Evolutionary conservation across 208 protist species (phyloP), one percentile per base, ranked within the genome.

Genomic region (Crithidia sp.): DNA sequence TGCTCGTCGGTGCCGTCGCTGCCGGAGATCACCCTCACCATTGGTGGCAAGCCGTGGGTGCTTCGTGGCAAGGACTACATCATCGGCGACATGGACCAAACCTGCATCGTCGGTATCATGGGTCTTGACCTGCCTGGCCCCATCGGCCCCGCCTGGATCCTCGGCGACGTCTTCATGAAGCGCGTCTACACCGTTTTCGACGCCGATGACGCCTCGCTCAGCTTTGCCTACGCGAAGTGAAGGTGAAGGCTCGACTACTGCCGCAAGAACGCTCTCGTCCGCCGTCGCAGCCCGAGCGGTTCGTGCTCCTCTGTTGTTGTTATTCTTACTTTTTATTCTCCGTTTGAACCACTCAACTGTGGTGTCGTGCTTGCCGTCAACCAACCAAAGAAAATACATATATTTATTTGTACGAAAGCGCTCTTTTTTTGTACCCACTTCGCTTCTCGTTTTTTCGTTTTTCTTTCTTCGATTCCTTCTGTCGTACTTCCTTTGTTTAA

Each of bases 21-120:
- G 19, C 96, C 96, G 56, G 67, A 87, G 45, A 62, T 98, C 16
- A 67, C 43, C 7, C 66, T 98, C 44, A 82, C 68, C 16, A 67
- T 98, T 44, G 80, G 66, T 39, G 93, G 92, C 56, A 70, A 77
- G 19, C 49, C 66, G 3, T 98, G 87, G 79, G 71, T 71, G 12
- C 87, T 98, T 8, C 85, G 39, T 3, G 77, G 79, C 53, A 67
- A 74, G n/a, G 81, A 98, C 14, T 98, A 98, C 83, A 83, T 97
- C 57, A 85, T 98, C 67, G 81, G 97, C 74, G 67, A 94, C 62
- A 63, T 16, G 2, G 56, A 76, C 36, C 54, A 36, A 28, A 83
- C 77, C 40, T 91, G 86, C 76, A 81, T 91, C 50, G 64, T 85
- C n/a, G 86, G 83, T 17, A 85, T 91, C 56, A 77, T 84, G 69